phyloP scores from a whole-genome alignment of 1,139 yeast species.

The Hansenula sp. region DNA sequence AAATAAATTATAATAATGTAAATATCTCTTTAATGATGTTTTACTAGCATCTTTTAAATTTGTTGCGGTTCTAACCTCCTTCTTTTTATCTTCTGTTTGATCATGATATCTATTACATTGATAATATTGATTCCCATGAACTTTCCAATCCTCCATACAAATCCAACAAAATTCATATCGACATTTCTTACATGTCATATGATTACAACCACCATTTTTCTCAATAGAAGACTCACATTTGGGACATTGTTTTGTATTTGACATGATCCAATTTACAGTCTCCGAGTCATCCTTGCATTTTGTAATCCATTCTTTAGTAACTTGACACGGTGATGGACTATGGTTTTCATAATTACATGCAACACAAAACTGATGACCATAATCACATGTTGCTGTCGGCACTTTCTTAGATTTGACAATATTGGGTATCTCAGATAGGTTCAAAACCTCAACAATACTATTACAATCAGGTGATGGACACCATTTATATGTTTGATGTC shows the following conservation, averaged over 20 bases:
- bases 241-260: conserved; percentile 84
- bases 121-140: conserved; percentile 64
- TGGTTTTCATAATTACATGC: conserved; percentile 76
- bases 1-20: conserved; percentile 75
- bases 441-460: conserved; percentile 47
- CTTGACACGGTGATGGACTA: conserved; percentile 73
- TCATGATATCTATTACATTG: conserved; percentile 62
- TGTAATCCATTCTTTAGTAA: conserved; percentile 68
- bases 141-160: conserved; percentile 72
- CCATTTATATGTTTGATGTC: conserved; percentile 51
- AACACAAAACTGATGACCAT: conserved; percentile 75
- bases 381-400: conserved; percentile 67
- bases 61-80: conserved; percentile 33
- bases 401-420: conserved; percentile 34
- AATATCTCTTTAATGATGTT: conserved; percentile 55
- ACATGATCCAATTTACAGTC: conserved; percentile 84
- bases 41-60: conserved; percentile 31
- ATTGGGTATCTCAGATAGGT: conserved; percentile 25
- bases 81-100: conserved; percentile 27
- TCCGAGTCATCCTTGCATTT: conserved; percentile 87
- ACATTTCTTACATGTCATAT: conserved; percentile 86
- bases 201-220: conserved; percentile 94
- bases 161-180: conserved; percentile 88
- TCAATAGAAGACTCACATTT: conserved; percentile 49
- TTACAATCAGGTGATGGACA: conserved; percentile 90